phyloP scores from a whole-genome alignment of 345 rosid genomes.

The Anastatica hierochuntica region DNA sequence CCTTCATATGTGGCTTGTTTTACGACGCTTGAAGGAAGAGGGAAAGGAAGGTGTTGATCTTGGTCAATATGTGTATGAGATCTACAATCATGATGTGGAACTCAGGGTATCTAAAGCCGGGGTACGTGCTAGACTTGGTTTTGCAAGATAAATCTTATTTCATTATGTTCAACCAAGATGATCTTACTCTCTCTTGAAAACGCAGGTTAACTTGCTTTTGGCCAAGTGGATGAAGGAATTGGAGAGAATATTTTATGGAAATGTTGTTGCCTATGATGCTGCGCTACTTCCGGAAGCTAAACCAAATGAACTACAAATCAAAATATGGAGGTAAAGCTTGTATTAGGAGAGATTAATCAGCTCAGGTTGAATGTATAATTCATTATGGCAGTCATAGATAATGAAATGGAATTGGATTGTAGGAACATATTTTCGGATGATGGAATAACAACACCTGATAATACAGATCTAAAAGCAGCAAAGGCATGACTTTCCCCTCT shows the following conservation, averaged over 20 bases:
- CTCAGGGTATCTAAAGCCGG: slow-evolving; percentile 92
- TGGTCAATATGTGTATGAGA: slow-evolving; percentile 85
- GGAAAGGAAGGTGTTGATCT: slow-evolving; percentile 88
- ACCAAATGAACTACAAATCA: slow-evolving; percentile 51
- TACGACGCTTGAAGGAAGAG: slow-evolving; percentile 77
- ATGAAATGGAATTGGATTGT: slow-evolving; percentile 18
- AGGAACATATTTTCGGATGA: slow-evolving; percentile 89
- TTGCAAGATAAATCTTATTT: neutral
- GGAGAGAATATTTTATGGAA: slow-evolving; percentile 94
- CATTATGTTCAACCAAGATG: neutral
- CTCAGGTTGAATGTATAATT: neutral
- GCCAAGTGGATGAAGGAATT: slow-evolving; percentile 91
- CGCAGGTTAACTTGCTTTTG: slow-evolving; percentile 80
- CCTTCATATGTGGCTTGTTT: slow-evolving; percentile 85
- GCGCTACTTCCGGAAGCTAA: slow-evolving; percentile 85
- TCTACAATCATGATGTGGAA: slow-evolving; percentile 91
- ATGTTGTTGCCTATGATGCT: slow-evolving; percentile 75
- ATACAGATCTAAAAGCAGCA: slow-evolving; percentile 45
- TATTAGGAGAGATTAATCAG: neutral
- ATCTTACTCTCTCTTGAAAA: slow-evolving; percentile 2
- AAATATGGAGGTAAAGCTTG: slow-evolving; percentile 65
- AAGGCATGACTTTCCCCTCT: slow-evolving; percentile 44
- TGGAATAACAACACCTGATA: slow-evolving; percentile 56
- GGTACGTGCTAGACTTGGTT: slow-evolving; percentile 32
- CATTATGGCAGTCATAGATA: slow-evolving; percentile 1